These are phyloP conservation scores for Colletotrichum tofieldiae DNA, from an alignment of 2,329 filamentous ascomycete genomes.

Conservation along the genomic window DNA sequence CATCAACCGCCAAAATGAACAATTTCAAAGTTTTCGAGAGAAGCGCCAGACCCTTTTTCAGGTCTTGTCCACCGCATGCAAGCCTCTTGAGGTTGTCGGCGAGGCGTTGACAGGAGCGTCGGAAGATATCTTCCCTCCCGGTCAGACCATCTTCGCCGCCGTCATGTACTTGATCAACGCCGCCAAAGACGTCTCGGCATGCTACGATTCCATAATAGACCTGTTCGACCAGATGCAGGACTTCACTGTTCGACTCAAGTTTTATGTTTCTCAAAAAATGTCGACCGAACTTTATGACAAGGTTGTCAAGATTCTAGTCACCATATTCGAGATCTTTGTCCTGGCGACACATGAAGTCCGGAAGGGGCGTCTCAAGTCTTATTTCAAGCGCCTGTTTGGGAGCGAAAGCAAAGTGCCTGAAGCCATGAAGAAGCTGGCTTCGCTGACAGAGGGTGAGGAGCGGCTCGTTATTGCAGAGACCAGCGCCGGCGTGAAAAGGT, in stretches of 20 bases:
- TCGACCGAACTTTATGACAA: constrained; percentile 57
- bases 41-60: constrained; percentile 54
- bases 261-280: constrained; percentile 58
- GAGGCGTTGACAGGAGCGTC: constrained; percentile 55
- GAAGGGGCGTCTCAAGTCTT: constrained; percentile 58
- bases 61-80: constrained; percentile 51
- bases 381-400: constrained; percentile 58
- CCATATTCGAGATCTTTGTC: constrained; percentile 62
- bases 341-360: constrained; percentile 59
- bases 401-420: constrained; percentile 57
- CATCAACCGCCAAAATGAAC: constrained; percentile 54
- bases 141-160: constrained; percentile 59
- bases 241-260: constrained; percentile 59
- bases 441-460: constrained; percentile 59
- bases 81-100: constrained; percentile 58
- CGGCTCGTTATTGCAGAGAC: constrained; percentile 62
- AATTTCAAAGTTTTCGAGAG: constrained; percentile 56
- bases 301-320: constrained; percentile 59
- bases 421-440: constrained; percentile 57
- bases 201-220: constrained; percentile 62
- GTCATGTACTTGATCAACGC: constrained; percentile 60
- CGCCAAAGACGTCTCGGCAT: constrained; percentile 60
- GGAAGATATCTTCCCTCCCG: constrained; percentile 57
- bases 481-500: constrained; percentile 54
- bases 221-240: constrained; percentile 61